Base-by-base conservation (phyloP, 305 asterid genomes). In the Solanum hybrid region DNA sequence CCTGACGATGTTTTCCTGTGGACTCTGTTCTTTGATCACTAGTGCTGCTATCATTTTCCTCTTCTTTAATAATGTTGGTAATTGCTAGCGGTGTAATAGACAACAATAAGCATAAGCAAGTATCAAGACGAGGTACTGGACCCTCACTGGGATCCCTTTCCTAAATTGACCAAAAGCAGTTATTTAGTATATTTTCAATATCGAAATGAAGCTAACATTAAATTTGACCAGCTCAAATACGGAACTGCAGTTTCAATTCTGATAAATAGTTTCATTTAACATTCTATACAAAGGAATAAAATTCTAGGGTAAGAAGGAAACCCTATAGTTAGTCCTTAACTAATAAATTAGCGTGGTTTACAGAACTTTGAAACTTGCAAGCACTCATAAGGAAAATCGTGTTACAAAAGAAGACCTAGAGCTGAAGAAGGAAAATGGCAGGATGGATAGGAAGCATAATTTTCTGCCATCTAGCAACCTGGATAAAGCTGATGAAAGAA, bases 81-180 rank as follows among this genome's bases (percentile, higher is more conserved):
- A 90, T 82, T 20, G 92, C 93, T 61, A 91, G 76, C 5, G 93
- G 79, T 77, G 89, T 89, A 87, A 91, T 90, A 84, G 93, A 91
- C 61, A 91, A 88, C 46, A 91, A 78, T 20, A 91, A 3, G 78
- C 93, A 89, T 36, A 91, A 82, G 86, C 92, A 87, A 14, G 90
- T 89, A 31, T 90, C 93, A 74, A 91, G 90, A 78, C 90, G 93
- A 46, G 93, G 93, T 20, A 91, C 82, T 22, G 93, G 93, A 29
- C 93, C 93, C 89, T 91, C 93, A 74, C 79, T 81, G 40, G 93
- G 57, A 89, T 91, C 90, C 61, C 90, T 35, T 69, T 91, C 93
- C 93, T 91, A 75, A 7, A 74, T 77, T n/a, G 26, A 46, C 74
- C 87, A 29, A 51, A 51, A 46, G 40, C 42, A 84, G 29, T 29